Base-by-base conservation (phyloP, 139 green algal species). In the Diplosphaera chodatii region DNA sequence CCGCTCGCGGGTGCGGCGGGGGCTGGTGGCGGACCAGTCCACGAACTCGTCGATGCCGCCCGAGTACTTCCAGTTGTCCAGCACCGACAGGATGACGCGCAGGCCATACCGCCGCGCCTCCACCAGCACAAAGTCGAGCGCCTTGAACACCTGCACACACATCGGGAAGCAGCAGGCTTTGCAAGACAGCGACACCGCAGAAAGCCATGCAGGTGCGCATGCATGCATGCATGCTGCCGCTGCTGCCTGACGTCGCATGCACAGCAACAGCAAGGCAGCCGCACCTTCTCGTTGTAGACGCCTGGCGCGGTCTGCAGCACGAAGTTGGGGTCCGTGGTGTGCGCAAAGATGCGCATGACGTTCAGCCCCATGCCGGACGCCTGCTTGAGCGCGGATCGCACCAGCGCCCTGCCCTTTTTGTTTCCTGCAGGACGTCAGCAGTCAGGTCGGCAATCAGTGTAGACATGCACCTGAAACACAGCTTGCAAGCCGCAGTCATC, bases 31-130 rank as follows among this genome's bases (percentile, higher is more conserved):
- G 67, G 68, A 79, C 84, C 82, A 92, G 74, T 92, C 86, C 31
- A 92, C 73, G n/a, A 88, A 87, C 80, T 92, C 76, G 29, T 78
- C 73, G 13, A 82, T 67, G 33, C 74, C 71, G n/a, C 48, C 76
- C 63, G 4, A 5, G 72, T 89, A 87, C 62, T 86, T 86, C 88
- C 89, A 95, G 77, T 91, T 91, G 81, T 95, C 85, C 2, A 82
- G 67, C n/a, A 95, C 72, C 1, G 77, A 84, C n/a, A 94, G 62
- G 37, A 92, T 76, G 27, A 92, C 67, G 30, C 70, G 68, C 27
- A 95, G 70, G 0, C 86, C 84, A 28, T 76, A 66, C 10, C 65
- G 48, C 22, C 73, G 62, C 1, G 87, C 85, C 37, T 83, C 76
- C 40, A 84, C 76, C 27, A 95, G 40, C 34, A 94, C 82, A 34